phyloP scores from a whole-genome alignment of 2,329 filamentous ascomycete species.

The Pseudopyrenochaeta lycopersici region DNA sequence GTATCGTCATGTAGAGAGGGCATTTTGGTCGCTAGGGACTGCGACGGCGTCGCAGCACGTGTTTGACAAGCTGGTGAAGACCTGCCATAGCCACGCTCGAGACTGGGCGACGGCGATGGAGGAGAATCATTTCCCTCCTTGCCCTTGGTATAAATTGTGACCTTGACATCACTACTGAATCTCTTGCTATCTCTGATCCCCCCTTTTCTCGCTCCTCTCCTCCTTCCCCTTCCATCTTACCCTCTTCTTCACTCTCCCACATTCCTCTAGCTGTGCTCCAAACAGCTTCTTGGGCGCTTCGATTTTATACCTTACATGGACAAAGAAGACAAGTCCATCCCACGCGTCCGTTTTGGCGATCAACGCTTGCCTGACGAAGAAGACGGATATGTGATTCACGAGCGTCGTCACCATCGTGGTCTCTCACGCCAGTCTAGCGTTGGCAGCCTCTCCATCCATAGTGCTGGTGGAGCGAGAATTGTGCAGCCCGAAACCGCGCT shows the following conservation, averaged over 20 bases:
- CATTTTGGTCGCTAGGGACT: slow-evolving; percentile 1
- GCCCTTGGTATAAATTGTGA: slow-evolving; percentile 14
- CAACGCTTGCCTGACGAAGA: slow-evolving; percentile 43
- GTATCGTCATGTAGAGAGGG: slow-evolving; percentile 12
- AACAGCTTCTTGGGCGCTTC: slow-evolving; percentile 7
- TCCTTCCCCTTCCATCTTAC: slow-evolving; percentile 7
- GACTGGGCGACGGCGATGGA: background rate
- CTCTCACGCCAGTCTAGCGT: slow-evolving; percentile 48
- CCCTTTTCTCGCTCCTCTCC: slow-evolving; percentile 7
- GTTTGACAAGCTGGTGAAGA: slow-evolving; percentile 4
- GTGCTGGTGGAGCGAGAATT: slow-evolving; percentile 39
- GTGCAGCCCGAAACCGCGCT: slow-evolving; percentile 55
- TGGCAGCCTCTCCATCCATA: slow-evolving; percentile 47
- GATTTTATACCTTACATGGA: slow-evolving; percentile 28
- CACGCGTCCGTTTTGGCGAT: slow-evolving; percentile 29
- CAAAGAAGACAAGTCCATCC: slow-evolving; percentile 32
- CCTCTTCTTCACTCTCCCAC: slow-evolving; percentile 3
- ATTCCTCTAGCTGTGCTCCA: slow-evolving; percentile 12
- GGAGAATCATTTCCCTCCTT: background rate
- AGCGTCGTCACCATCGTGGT: slow-evolving; percentile 32
- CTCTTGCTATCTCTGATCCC: slow-evolving; percentile 7
- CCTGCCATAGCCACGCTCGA: slow-evolving; percentile 10
- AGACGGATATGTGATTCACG: slow-evolving; percentile 36
- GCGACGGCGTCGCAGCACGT: slow-evolving; percentile 7
- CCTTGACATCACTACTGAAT: slow-evolving; percentile 7